Base-by-base conservation (phyloP, 2,329 filamentous ascomycete species). In the Aspergillus jensenii region DNA sequence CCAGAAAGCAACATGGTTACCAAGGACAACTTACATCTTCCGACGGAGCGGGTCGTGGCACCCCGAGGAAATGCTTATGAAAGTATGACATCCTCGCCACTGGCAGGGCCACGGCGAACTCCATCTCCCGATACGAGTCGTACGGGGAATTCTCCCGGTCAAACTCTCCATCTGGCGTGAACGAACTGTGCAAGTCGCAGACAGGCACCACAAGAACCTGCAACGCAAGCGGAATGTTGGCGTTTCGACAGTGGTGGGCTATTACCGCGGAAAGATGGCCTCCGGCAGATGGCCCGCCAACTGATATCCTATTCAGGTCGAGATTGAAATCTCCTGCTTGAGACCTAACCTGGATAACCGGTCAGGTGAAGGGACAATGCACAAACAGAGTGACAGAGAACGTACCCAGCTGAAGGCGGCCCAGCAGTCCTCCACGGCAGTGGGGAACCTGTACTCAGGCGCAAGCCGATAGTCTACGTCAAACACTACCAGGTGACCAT, bases 401-500 rank as follows among this genome's bases (percentile, higher is more conserved):
- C 66, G 51, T 56, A 76, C 72, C 75, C 74, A 77, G 35, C 75
- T 71, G 43, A 77, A 72, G 8, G 74, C 75, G 1, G 65, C 47
- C 73, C 73, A 77, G 59, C 74, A 74, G 62, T 78, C 75, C 11
- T 78, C 68, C 17, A 77, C 64, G 0, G 73, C 68, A 35, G 72
- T 70, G 0, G 76, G 75, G 59, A 71, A 77, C 19, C 61, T 69
- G 59, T 74, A 55, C 60, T 78, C 75, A 6, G 75, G 76, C 2
- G 75, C 72, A 39, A 78, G 66, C 31, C 75, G 71, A 56, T 79
- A 79, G 57, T 78, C 76, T 23, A 79, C 74, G 59, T 79, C 77
- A 60, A 80, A 76, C 1, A 67, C 75, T 15, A 79, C 76, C 43
- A 74, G 60, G 15, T 72, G 68, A n/a, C 74, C 69, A 15, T 75